Evolutionary conservation across 495 filamentous ascomycete genomes (phyloP), one percentile per base, ranked within the genome.

Genomic region (Penicillium ochrochloron): DNA sequence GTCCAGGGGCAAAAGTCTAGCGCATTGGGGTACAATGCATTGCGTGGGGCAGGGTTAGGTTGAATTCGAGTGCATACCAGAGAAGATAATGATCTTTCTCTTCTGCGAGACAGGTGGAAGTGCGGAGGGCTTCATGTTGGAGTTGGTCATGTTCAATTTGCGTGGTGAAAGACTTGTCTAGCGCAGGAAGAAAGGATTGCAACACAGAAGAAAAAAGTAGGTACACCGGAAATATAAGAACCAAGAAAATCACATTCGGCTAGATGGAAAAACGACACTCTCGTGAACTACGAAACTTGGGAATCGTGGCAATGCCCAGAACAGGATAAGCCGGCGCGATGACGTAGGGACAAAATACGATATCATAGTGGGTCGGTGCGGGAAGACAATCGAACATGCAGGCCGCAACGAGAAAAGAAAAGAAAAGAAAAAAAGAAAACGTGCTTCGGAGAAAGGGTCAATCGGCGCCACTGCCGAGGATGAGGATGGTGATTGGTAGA

Each of bases 11-110:
- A 27, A 15, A 2, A 10, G 46, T 50, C 23, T n/a, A 42, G 59
- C 5, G 5, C 31, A 33, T 27, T 17, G 9, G 19, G n/a, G 60
- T 27, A 34, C 15, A 6, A 37, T 10, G 35, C 0, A 37, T 11
- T 37, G 35, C 10, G 35, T 10, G 35, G 12, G 31, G 12, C 9
- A 19, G 17, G 9, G 25, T 6, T n/a, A 9, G 25, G 29, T 41
- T 42, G n/a, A 17, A 19, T 29, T 12, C 33, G 39, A 9, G 7
- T 44, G 37, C 67, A 53, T 75, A 75, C 73, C 73, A 11, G 73
- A 75, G 53, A 75, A 75, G 64, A 75, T 73, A 34, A 71, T 64
- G 14, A 75, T 73, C 66, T 75, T 75, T 68, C 73, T 61, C 57
- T 70, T 74, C 35, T 66, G 62, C 5, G 56, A n/a, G 56, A 7